Conservation (phyloP, 2,329 filamentous ascomycete species). For the Tolypocladium tundrense region DNA sequence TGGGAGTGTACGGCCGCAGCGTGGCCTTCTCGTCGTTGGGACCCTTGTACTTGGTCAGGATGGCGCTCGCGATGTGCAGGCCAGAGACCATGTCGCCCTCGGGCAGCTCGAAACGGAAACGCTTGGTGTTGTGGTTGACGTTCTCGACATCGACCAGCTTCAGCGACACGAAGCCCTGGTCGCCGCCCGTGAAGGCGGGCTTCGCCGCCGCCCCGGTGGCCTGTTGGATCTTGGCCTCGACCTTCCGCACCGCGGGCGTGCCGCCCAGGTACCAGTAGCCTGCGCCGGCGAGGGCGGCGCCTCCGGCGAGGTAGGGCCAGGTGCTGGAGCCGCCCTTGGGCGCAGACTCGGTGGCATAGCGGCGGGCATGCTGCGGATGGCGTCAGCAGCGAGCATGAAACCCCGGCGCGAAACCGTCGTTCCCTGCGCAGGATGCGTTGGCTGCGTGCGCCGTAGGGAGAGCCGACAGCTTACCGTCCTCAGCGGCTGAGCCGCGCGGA, state of each 20-base stretch:
- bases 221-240: constrained; percentile 41
- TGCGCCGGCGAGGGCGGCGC: constrained; percentile 45
- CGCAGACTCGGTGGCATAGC: constrained; percentile 58
- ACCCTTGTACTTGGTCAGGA: constrained; percentile 87
- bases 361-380: constrained; percentile 36
- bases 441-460: background rate
- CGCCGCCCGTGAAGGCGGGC: constrained; percentile 64
- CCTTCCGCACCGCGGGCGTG: constrained; percentile 44
- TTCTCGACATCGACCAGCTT: constrained; percentile 68
- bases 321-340: constrained; percentile 47
- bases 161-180: constrained; percentile 80
- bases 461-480: constrained; percentile 43
- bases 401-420: background rate
- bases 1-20: constrained; percentile 86
- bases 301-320: constrained; percentile 50
- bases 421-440: background rate
- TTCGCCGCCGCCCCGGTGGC: constrained; percentile 30
- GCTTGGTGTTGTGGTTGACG: constrained; percentile 93
- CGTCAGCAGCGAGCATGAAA: constrained; percentile 7
- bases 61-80: constrained; percentile 69
- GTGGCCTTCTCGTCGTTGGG: constrained; percentile 75
- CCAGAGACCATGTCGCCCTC: constrained; percentile 79
- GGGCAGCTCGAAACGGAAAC: constrained; percentile 76
- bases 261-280: constrained; percentile 46
- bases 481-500: constrained; percentile 55